Base-by-base conservation (phyloP, 352 stramenopile species). In the Chrysophaeum taylorii region DNA sequence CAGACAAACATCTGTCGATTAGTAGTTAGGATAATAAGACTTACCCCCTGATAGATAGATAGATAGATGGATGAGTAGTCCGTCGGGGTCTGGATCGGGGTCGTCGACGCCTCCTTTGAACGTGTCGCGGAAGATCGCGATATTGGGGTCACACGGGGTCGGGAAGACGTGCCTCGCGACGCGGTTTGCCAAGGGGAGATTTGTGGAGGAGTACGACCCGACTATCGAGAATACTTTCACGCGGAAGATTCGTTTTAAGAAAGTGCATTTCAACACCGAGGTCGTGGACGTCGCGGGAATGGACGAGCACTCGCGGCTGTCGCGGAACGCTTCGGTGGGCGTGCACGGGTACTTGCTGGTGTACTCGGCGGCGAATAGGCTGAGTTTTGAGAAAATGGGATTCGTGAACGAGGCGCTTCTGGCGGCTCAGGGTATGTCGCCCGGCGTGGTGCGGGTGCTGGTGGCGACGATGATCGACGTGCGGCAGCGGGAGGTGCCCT, bases 271-370 rank as follows among this genome's bases (percentile, higher is more conserved):
- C 70, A 87, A 92, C 38, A 97, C 91, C 31, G 92, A 97, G 76
- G 97, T 97, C 75, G 90, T 97, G 73, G 92, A 97, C 77, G 96
- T 91, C n/a, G 92, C 92, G 16, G 92, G 92, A 68, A 97, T 97
- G 88, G 92, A 97, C 78, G 92, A 97, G 75, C 96, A 96, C 78
- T 95, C 91, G 41, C 91, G 93, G 72, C 90, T 97, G 64, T 96
- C 90, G n/a, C 86, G 94, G 64, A 94, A 93, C 31, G 92, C 92
- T 48, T 96, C 89, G 25, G 86, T 97, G 27, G 92, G 92, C 31
- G 90, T 96, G 27, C 90, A 97, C 75, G 92, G 92, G 69, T 97
- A 97, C 78, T 86, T 93, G 70, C 29, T 63, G 14, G 35, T 62
- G 4, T 62, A 62, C 50, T 43, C 57, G 33, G 5, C 7, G 9